Conservation (phyloP, 768 basidiomycete genomes). For the Postia placenta region DNA sequence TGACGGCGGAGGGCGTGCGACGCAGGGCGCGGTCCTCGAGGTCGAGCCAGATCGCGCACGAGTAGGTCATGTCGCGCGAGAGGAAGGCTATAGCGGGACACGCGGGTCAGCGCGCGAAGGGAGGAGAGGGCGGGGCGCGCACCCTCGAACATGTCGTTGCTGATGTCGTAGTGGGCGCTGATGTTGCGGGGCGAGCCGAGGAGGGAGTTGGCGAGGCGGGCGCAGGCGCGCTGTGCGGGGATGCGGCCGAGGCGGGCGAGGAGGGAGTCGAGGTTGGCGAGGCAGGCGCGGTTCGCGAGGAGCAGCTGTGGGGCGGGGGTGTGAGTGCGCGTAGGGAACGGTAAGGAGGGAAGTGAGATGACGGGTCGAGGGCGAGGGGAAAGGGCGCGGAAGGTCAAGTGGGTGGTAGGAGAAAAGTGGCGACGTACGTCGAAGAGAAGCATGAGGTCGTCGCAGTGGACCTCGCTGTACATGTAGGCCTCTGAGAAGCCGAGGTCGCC, state of each 20-base stretch:
- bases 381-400: not conserved
- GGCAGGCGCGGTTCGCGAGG: slow-evolving; percentile 45
- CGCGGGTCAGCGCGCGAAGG: not conserved
- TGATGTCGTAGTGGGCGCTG: slow-evolving; percentile 74
- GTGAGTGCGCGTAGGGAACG: not conserved
- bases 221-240: slow-evolving; percentile 48
- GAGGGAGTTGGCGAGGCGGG: slow-evolving; percentile 60
- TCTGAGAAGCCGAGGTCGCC: slow-evolving; percentile 72
- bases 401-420: not conserved
- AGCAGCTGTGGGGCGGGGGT: slow-evolving; percentile 42
- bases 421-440: slow-evolving; percentile 52
- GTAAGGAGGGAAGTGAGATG: not conserved
- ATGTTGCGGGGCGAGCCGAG: slow-evolving; percentile 63
- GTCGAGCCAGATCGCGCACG: slow-evolving; percentile 62
- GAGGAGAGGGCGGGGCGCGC: not conserved
- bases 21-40: slow-evolving; percentile 44
- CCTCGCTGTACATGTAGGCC: slow-evolving; percentile 75
- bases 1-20: not conserved
- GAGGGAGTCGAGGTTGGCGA: slow-evolving; percentile 43
- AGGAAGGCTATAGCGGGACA: slow-evolving; percentile 36
- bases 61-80: slow-evolving; percentile 73
- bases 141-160: slow-evolving; percentile 71
- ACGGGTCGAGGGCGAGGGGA: not conserved
- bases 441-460: slow-evolving; percentile 61
- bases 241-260: slow-evolving; percentile 49